A percentile compares a stretch with the other conserved stretches of the same genome.
Conservation (phyloP, 1,284 basidiomycete species). For the Sphagnurus paluster region DNA sequence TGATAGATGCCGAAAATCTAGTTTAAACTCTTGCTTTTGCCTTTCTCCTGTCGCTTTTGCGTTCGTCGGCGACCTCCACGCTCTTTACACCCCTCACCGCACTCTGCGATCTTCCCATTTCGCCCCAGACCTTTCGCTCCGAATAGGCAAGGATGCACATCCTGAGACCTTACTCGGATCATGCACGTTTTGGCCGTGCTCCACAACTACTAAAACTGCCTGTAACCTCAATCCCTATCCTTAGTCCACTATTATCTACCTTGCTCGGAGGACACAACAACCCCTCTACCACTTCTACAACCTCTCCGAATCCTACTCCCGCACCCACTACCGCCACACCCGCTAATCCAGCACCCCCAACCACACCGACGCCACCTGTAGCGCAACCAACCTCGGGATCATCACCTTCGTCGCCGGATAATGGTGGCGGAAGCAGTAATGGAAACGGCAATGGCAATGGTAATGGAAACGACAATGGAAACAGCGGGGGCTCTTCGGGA, state of each 20-base stretch:
- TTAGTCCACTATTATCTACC: conserved; percentile 36
- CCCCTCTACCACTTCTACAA: conserved; percentile 12
- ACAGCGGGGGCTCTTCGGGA: conserved; percentile 9
- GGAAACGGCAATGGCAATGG: conserved; percentile 12
- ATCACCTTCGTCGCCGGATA: background rate
- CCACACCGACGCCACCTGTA: conserved; percentile 13
- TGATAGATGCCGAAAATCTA: conserved; percentile 6
- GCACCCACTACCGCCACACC: no score
- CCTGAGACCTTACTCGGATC: conserved; percentile 8
- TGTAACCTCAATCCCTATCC: conserved; percentile 43
- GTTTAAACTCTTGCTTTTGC: conserved; percentile 4
- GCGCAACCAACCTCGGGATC: conserved; percentile 15
- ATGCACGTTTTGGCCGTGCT: conserved; percentile 20
- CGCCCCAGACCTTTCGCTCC: background rate
- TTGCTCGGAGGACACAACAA: conserved; percentile 33
- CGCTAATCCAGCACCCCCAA: background rate
- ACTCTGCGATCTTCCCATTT: background rate
- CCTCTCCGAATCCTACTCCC: conserved; percentile 17
- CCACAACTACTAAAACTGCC: conserved; percentile 42
- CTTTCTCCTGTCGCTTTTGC: conserved; percentile 5
- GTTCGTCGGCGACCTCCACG: conserved; percentile 7
- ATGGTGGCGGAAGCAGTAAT: conserved; percentile 7
- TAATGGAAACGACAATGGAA: conserved; percentile 8
- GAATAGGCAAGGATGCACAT: conserved; percentile 13
- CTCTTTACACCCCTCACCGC: conserved; percentile 19